Base-by-base conservation (phyloP, 2,329 filamentous ascomycete species). In the Camillea tinctor region DNA sequence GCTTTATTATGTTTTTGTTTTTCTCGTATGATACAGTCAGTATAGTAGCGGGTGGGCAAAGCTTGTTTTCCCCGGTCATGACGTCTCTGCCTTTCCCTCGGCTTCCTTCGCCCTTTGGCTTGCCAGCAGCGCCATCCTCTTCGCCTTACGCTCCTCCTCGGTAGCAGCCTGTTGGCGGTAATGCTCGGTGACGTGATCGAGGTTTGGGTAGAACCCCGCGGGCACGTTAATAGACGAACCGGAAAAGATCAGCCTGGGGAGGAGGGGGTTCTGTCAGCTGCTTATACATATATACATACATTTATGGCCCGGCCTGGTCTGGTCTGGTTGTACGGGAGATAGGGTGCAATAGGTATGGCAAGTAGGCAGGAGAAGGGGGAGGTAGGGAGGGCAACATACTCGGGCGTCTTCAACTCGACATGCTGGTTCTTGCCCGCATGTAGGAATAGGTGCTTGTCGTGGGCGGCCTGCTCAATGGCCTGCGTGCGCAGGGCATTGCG, bases 111-210 rank as follows among this genome's bases (percentile, higher is more conserved):
- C 72, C 2, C 36, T 15, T 6, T 44, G 13, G 36, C 36, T 44
- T 6, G 36, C 36, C 3, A 44, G 36, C 13, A 44, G n/a, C 13
- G 76, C 77, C 66, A 84, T 64, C 73, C 77, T 83, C 71, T 77
- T 76, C 44, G 75, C 76, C 75, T 86, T 86, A 65, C 80, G 77
- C 67, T 81, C 83, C 73, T 85, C 83, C 60, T 84, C 81, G 60
- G 80, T 79, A 57, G 81, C 68, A 65, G 86, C 79, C 74, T 82
- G 74, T 72, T 82, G 77, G 68, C 76, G 76, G 76, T 84, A 87
- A 74, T 86, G 84, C 70, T 81, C 83, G 17, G 84, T 78, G 24
- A 86, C 77, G 66, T 83, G 75, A 71, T 85, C 82, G 52, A 87
- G 72, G 72, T 84, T 84, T 65, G 77, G 72, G 63, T 78, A 75